A percentile compares a stretch with the other conserved stretches of the same genome.
These are phyloP conservation scores for Hypholoma sublateritium DNA, from an alignment of 768 basidiomycete genomes.

Conservation along the genomic window DNA sequence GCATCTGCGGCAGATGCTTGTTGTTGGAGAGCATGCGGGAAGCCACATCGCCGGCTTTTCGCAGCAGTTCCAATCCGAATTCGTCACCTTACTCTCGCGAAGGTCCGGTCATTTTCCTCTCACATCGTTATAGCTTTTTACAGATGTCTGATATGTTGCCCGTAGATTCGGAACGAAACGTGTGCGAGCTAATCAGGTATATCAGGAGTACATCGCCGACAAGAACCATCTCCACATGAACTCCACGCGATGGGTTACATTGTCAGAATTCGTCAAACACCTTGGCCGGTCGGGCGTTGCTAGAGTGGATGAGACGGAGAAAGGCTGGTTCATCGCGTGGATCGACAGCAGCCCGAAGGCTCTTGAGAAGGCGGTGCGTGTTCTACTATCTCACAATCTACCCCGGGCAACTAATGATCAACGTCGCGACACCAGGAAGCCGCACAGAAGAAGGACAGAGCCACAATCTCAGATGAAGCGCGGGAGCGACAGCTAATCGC, in stretches of 20 bases:
- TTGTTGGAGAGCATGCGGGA: slow-evolving; percentile 93
- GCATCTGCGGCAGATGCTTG: slow-evolving; percentile 95
- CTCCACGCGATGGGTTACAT: slow-evolving; percentile 94
- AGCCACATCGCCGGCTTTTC: slow-evolving; percentile 92
- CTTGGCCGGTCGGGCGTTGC: slow-evolving; percentile 84
- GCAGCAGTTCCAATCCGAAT: slow-evolving; percentile 84
- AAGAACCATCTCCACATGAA: slow-evolving; percentile 98
- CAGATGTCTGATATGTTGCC: background rate
- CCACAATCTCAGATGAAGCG: slow-evolving; percentile 91
- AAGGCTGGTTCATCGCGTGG: slow-evolving; percentile 98
- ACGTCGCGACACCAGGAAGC: slow-evolving; percentile 54
- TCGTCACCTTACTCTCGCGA: slow-evolving; percentile 86
- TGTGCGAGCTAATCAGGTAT: slow-evolving; percentile 91
- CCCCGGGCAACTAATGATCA: background rate
- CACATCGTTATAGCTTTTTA: too few relatives aligned
- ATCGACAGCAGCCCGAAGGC: slow-evolving; percentile 96
- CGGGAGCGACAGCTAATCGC: slow-evolving; percentile 86
- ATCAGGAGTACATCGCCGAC: slow-evolving; percentile 97
- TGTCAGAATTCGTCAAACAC: slow-evolving; percentile 93
- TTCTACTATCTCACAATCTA: background rate
- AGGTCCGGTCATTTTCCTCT: slow-evolving; percentile 45
- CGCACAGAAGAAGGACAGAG: slow-evolving; percentile 87
- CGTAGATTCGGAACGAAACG: slow-evolving; percentile 89
- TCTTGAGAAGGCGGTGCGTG: slow-evolving; percentile 78
- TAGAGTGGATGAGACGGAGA: slow-evolving; percentile 96